Conservation (phyloP, 2,329 filamentous ascomycete genomes). For the Didymosphaeria variabile region DNA sequence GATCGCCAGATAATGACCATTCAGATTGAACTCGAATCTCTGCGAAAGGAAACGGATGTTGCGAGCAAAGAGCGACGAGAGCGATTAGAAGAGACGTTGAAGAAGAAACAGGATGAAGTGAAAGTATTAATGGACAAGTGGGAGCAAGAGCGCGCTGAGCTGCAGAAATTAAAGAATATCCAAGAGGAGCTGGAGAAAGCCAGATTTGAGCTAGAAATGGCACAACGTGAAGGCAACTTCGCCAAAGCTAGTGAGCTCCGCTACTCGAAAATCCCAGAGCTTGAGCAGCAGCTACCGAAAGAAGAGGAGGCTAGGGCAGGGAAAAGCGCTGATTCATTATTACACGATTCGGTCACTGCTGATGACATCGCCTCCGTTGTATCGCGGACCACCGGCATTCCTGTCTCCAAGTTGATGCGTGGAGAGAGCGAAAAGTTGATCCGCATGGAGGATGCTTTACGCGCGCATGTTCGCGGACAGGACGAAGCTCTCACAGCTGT, state of each 20-base stretch:
- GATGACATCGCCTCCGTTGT: conserved; percentile 96
- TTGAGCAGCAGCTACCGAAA: conserved; percentile 81
- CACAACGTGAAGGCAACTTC: conserved; percentile 88
- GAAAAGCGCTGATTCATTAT: conserved; percentile 64
- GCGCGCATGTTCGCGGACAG: conserved; percentile 86
- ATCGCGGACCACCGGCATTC: conserved; percentile 89
- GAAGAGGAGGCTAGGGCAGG: conserved; percentile 63
- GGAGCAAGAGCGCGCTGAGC: conserved; percentile 88
- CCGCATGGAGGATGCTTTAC: conserved; percentile 90
- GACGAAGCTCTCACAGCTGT: conserved; percentile 93
- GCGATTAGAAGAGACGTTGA: conserved; percentile 81
- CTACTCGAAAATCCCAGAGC: conserved; percentile 83
- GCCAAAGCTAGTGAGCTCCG: conserved; percentile 88
- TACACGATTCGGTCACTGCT: conserved; percentile 93
- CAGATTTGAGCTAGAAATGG: conserved; percentile 83
- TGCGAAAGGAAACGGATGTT: conserved; percentile 92
- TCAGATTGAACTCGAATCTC: conserved; percentile 93
- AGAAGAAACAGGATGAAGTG: conserved; percentile 79
- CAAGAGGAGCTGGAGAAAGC: conserved; percentile 91
- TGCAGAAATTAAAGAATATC: conserved; percentile 84
- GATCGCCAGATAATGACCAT: conserved; percentile 97
- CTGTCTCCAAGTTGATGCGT: conserved; percentile 88
- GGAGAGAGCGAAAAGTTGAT: conserved; percentile 95
- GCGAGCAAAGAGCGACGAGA: conserved; percentile 87
- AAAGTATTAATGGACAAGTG: conserved; percentile 80